These are phyloP conservation scores for Eleusine indica DNA, from an alignment of 176 grass and related monocot species.

Conservation along the genomic window DNA sequence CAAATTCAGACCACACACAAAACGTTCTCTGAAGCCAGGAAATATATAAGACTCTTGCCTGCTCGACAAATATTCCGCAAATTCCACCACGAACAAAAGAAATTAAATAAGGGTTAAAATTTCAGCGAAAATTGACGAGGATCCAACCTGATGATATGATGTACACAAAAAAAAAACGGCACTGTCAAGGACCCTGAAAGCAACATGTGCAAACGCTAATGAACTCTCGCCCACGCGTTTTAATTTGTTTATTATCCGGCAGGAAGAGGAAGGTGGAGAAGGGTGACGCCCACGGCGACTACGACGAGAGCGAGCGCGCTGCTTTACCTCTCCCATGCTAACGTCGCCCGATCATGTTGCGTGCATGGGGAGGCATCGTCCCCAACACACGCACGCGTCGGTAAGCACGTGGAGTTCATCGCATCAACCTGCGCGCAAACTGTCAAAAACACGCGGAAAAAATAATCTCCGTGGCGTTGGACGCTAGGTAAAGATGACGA, in stretches of 20 bases:
- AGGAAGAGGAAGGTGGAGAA: conserved; percentile 4
- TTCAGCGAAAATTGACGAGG: background rate
- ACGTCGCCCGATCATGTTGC: conserved; percentile 43
- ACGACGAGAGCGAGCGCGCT: conserved; percentile 2
- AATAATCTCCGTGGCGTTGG: conserved; percentile 1
- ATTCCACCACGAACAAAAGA: background rate
- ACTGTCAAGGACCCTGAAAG: conserved; percentile 19
- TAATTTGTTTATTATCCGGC: conserved; percentile 9
- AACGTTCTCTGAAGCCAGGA: background rate
- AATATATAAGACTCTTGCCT: background rate
- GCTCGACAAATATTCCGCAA: background rate
- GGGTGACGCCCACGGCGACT: conserved; percentile 29
- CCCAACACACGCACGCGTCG: conserved; percentile 33
- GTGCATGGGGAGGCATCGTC: conserved; percentile 76
- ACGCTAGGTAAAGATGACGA: background rate
- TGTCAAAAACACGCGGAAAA: background rate
- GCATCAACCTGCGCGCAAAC: background rate
- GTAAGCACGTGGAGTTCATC: conserved; percentile 42
- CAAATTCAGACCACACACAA: background rate
- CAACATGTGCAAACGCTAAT: conserved; percentile 18
- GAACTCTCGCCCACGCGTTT: conserved; percentile 17
- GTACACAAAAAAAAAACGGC: background rate
- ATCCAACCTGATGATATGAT: background rate
- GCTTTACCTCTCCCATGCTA: conserved; percentile 11
- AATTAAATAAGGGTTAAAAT: too few relatives aligned